Evolutionary conservation across 2,329 filamentous ascomycete species (phyloP).

Genomic region (Metarhizium sp.): DNA sequence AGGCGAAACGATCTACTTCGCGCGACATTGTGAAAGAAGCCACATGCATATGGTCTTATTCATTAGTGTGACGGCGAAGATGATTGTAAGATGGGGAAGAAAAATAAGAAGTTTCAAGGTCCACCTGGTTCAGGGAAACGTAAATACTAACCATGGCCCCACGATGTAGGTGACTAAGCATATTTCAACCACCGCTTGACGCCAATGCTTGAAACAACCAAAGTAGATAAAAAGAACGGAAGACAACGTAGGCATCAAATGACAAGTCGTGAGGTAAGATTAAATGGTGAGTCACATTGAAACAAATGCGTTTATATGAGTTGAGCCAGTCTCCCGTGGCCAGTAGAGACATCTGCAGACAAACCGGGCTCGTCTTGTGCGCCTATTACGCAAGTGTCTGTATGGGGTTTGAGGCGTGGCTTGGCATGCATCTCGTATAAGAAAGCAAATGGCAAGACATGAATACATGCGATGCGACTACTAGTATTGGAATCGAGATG

Average conservation of each 20-base stretch:
- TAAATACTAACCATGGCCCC: not conserved
- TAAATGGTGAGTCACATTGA: no score
- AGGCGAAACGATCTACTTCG: conserved; percentile 48
- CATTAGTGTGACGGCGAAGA: conserved; percentile 27
- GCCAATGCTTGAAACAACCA: no score
- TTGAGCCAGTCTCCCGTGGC: not conserved
- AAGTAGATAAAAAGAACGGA: no score
- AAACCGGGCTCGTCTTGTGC: not conserved
- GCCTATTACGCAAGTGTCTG: not conserved
- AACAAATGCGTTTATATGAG: not conserved
- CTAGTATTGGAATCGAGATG: no score
- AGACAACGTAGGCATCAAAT: no score
- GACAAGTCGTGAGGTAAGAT: no score
- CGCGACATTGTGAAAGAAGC: conserved; percentile 35
- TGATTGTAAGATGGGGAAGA: conserved; percentile 39
- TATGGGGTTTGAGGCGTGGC: no score
- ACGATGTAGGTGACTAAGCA: not conserved
- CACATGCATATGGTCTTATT: conserved; percentile 24
- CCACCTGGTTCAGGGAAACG: not conserved
- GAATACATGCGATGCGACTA: no score
- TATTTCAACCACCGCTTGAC: not conserved
- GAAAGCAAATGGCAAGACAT: no score
- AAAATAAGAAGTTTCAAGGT: conserved; percentile 17
- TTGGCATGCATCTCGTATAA: not conserved
- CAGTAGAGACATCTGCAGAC: not conserved